Evolutionary conservation across 176 grass and related monocot species (phyloP).

Genomic region (Carex cristatella): DNA sequence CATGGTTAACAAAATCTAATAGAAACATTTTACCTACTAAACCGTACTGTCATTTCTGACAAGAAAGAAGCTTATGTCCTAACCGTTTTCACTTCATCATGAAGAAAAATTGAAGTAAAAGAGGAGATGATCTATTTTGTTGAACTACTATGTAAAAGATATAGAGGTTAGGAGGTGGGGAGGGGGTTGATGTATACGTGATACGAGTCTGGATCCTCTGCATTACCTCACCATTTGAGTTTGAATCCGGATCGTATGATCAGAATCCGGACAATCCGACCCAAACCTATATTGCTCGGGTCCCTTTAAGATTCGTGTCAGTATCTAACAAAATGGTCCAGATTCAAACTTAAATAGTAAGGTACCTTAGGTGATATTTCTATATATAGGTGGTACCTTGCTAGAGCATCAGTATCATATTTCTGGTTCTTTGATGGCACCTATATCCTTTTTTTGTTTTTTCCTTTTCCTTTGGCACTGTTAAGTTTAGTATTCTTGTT

Average conservation of each 20-base stretch:
- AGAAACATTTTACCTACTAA: neutral
- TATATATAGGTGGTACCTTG: neutral
- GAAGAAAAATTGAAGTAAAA: neutral
- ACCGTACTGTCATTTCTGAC: neutral
- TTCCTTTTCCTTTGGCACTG: neutral
- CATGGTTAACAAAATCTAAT: neutral
- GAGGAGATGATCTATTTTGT: neutral
- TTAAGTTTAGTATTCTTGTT: neutral
- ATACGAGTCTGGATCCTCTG: too few relatives aligned
- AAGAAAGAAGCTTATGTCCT: neutral
- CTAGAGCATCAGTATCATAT: neutral
- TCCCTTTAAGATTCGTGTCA: too few relatives aligned
- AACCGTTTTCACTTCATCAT: neutral
- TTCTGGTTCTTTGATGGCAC: neutral
- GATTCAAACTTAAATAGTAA: too few relatives aligned
- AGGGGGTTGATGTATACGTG: neutral
- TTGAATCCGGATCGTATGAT: too few relatives aligned
- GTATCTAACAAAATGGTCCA: too few relatives aligned
- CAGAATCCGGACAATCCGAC: too few relatives aligned
- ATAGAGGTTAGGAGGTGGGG: neutral
- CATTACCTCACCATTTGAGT: too few relatives aligned
- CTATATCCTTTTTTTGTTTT: neutral
- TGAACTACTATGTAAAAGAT: neutral
- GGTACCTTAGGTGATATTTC: too few relatives aligned
- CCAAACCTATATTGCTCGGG: too few relatives aligned